These are phyloP conservation scores for Aspergillus homomorphus DNA, from an alignment of 495 filamentous ascomycete genomes.

Conservation along the genomic window DNA sequence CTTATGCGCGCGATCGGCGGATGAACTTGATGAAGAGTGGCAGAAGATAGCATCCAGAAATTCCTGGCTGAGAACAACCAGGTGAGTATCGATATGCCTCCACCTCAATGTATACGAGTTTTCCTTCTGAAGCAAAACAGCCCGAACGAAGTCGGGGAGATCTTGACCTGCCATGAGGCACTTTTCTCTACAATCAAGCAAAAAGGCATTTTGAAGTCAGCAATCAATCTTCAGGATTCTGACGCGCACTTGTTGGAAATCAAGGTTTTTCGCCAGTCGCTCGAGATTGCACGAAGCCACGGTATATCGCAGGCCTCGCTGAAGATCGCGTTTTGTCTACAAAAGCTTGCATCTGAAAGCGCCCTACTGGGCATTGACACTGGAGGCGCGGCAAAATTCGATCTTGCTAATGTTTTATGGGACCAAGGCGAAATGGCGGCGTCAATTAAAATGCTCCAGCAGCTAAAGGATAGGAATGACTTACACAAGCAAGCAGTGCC, in stretches of 20 bases:
- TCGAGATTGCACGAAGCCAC: constrained; percentile 71
- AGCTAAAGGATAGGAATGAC: constrained; percentile 59
- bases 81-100: constrained; percentile 45
- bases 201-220: constrained; percentile 57
- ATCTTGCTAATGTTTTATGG: constrained; percentile 89
- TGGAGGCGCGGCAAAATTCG: constrained; percentile 67
- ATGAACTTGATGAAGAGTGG: constrained; percentile 62
- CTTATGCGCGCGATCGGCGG: constrained; percentile 52
- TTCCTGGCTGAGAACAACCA: constrained; percentile 73
- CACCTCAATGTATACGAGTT: constrained; percentile 20
- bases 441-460: constrained; percentile 83
- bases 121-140: constrained; percentile 39
- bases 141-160: constrained; percentile 74
- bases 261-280: constrained; percentile 66
- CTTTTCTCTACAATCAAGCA: constrained; percentile 77
- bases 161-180: constrained; percentile 78
- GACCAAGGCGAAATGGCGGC: constrained; percentile 89
- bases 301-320: constrained; percentile 81
- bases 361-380: constrained; percentile 68
- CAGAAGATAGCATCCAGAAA: constrained; percentile 60
- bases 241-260: constrained; percentile 72
- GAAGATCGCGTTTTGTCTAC: constrained; percentile 75
- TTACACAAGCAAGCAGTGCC: constrained; percentile 67
- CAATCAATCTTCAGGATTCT: constrained; percentile 51
- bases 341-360: constrained; percentile 65